phyloP scores from a whole-genome alignment of 2,329 filamentous ascomycete genomes.

The Lithohypha guttulata region DNA sequence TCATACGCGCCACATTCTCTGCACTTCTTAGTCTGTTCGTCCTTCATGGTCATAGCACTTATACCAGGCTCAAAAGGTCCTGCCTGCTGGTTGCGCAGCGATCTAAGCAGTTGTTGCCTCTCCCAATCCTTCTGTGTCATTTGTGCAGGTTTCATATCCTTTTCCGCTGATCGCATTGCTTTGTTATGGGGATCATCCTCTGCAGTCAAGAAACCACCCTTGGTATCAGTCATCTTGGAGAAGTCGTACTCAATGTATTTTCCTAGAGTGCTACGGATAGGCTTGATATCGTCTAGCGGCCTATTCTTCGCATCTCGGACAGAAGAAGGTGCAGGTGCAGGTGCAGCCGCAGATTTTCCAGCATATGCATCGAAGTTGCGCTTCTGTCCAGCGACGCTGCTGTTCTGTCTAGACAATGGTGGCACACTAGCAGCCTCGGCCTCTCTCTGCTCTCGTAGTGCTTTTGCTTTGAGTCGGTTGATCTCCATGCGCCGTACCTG shows the following conservation, averaged over 20 bases:
- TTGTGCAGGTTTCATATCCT: conserved; percentile 63
- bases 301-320: conserved; percentile 56
- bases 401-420: conserved; percentile 30
- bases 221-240: conserved; percentile 94
- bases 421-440: conserved; percentile 39
- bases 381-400: conserved; percentile 56
- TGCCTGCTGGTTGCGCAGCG: conserved; percentile 59
- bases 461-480: conserved; percentile 79
- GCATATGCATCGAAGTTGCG: conserved; percentile 58
- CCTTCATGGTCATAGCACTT: conserved; percentile 60
- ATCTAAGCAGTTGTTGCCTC: conserved; percentile 61
- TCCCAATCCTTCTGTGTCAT: conserved; percentile 95
- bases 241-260: conserved; percentile 98
- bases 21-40: conserved; percentile 60
- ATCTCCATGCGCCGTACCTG: conserved; percentile 63
- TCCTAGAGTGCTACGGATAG: conserved; percentile 69
- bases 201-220: conserved; percentile 83
- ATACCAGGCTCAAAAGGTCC: conserved; percentile 84
- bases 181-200: conserved; percentile 88
- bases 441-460: conserved; percentile 62
- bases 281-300: conserved; percentile 48
- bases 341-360: conserved; percentile 27
- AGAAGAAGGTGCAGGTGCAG: conserved; percentile 40
- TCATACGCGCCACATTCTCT: conserved; percentile 73
- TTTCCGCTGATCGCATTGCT: conserved; percentile 50